Conservation (phyloP, 805 yeast species). For the Candida sphagnicola region DNA sequence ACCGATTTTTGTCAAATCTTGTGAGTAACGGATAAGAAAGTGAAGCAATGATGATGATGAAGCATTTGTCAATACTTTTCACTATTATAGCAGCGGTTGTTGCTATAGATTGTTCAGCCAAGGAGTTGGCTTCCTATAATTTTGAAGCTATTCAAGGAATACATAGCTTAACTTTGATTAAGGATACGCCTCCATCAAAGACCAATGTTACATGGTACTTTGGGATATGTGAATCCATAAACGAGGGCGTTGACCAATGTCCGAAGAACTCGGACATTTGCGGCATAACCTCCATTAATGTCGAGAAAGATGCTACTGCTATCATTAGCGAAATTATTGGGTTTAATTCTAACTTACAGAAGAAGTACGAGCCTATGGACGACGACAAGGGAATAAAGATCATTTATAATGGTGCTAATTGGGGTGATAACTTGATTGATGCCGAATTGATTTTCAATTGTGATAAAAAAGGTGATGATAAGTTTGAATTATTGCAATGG, state of each 20-base stretch:
- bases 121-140: slow-evolving; percentile 36
- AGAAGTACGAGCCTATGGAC: slow-evolving; percentile 20
- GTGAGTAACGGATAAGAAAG: not conserved
- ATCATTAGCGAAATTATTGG: slow-evolving; percentile 61
- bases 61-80: not conserved
- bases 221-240: slow-evolving; percentile 61
- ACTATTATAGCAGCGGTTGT: not conserved
- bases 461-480: slow-evolving; percentile 21
- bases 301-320: slow-evolving; percentile 42
- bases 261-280: slow-evolving; percentile 73
- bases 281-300: slow-evolving; percentile 56
- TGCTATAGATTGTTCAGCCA: slow-evolving; percentile 29
- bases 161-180: slow-evolving; percentile 34
- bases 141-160: slow-evolving; percentile 48
- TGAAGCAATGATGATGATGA: not conserved
- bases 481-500: slow-evolving; percentile 32
- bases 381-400: slow-evolving; percentile 33
- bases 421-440: slow-evolving; percentile 62
- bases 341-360: slow-evolving; percentile 41
- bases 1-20: too few species aligned
- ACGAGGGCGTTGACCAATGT: slow-evolving; percentile 46
- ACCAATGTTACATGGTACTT: slow-evolving; percentile 64
- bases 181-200: slow-evolving; percentile 76
- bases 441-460: slow-evolving; percentile 50
- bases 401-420: slow-evolving; percentile 48